These are phyloP conservation scores for Chalciporus piperatus DNA, from an alignment of 768 basidiomycete genomes.

Conservation along the genomic window DNA sequence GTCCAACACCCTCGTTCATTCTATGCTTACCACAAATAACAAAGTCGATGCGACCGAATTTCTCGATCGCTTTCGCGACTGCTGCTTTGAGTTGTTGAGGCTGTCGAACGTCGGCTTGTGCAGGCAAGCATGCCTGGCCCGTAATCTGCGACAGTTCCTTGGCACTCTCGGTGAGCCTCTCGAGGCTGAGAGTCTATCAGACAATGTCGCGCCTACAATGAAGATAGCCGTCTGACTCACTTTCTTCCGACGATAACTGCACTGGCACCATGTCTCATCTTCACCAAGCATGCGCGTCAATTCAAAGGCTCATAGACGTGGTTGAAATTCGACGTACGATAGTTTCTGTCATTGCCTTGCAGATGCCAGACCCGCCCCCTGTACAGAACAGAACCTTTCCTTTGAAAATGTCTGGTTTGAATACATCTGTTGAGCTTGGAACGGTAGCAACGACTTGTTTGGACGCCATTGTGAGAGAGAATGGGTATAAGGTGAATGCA, in stretches of 20 bases:
- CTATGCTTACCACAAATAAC: slow-evolving; percentile 78
- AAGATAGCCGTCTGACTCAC: slow-evolving; percentile 41
- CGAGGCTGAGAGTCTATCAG: slow-evolving; percentile 45
- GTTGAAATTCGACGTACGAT: slow-evolving; percentile 50
- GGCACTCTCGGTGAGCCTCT: slow-evolving; percentile 68
- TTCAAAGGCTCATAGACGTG: not conserved
- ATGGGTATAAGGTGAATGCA: not conserved
- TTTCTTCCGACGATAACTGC: slow-evolving; percentile 85
- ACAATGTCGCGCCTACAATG: not conserved
- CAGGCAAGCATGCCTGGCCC: slow-evolving; percentile 66
- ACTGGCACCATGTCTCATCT: slow-evolving; percentile 84
- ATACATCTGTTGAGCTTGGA: slow-evolving; percentile 57
- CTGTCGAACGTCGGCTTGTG: slow-evolving; percentile 80
- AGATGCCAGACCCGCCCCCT: slow-evolving; percentile 91
- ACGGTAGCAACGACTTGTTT: slow-evolving; percentile 43
- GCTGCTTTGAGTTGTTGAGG: slow-evolving; percentile 71
- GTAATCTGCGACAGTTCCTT: slow-evolving; percentile 68
- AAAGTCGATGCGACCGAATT: slow-evolving; percentile 88
- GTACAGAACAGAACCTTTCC: slow-evolving; percentile 92
- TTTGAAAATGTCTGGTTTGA: slow-evolving; percentile 79
- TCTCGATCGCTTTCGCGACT: slow-evolving; percentile 67
- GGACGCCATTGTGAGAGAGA: slow-evolving; percentile 38
- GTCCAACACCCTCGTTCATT: not conserved
- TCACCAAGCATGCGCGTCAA: slow-evolving; percentile 12
- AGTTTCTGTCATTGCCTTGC: slow-evolving; percentile 81